phyloP scores from a whole-genome alignment of 148 eudicot genomes.

The Silene conica region DNA sequence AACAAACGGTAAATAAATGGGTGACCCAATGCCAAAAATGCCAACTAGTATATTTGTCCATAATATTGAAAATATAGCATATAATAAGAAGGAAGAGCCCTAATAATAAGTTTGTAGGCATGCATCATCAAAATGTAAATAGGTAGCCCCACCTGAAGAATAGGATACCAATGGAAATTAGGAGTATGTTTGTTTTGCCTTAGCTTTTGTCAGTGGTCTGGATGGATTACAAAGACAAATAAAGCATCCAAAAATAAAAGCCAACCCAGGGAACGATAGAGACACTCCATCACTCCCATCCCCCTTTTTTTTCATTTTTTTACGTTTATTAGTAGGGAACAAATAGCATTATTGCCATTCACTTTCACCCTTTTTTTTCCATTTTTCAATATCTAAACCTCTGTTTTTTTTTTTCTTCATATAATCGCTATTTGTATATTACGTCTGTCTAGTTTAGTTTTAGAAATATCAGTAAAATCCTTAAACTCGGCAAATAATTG shows the following conservation, averaged over 20 bases:
- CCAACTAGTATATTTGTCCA: not conserved
- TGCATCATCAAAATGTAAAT: not conserved
- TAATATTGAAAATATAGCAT: no score
- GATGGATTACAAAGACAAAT: not conserved
- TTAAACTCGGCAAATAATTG: no score
- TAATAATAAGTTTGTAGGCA: not conserved
- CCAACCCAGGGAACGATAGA: not conserved
- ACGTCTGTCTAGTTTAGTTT: no score
- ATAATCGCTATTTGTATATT: no score
- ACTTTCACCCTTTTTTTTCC: conserved; percentile 8
- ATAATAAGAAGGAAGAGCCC: not conserved
- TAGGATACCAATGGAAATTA: not conserved
- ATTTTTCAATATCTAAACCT: no score
- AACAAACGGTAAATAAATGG: not conserved
- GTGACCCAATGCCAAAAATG: not conserved
- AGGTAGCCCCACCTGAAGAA: conserved; percentile 15
- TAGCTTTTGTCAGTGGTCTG: not conserved
- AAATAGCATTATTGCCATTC: not conserved
- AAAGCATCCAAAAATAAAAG: not conserved
- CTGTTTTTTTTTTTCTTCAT: no score
- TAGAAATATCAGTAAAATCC: no score
- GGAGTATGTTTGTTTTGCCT: not conserved
- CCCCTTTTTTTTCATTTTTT: no score
- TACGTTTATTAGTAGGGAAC: not conserved
- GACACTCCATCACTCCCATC: not conserved